A percentile compares a stretch with the other conserved stretches of the same genome.
Conservation (phyloP, 2,329 filamentous ascomycete genomes). For the Ciborinia camelliae region DNA sequence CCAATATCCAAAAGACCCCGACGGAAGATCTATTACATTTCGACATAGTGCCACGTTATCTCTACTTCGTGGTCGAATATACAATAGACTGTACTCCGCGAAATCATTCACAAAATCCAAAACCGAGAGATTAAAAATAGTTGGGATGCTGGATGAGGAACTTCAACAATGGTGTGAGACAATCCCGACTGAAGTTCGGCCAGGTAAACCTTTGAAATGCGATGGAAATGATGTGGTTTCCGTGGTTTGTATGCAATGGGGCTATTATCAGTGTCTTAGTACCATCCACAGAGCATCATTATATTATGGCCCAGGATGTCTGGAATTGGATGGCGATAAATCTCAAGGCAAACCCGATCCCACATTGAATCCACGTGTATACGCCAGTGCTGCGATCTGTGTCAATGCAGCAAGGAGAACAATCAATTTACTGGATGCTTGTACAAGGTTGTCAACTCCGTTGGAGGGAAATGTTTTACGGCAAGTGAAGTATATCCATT, state of each 20-base stretch:
- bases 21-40: slow-evolving; percentile 26
- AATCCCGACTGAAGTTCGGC: slow-evolving; percentile 31
- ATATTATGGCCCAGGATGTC: slow-evolving; percentile 23
- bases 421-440: slow-evolving; percentile 25
- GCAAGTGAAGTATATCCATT: neutral
- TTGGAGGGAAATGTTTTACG: slow-evolving; percentile 22
- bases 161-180: slow-evolving; percentile 29
- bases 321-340: slow-evolving; percentile 14
- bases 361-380: slow-evolving; percentile 25
- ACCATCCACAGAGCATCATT: slow-evolving; percentile 27
- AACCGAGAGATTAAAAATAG: slow-evolving; percentile 25
- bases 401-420: slow-evolving; percentile 27
- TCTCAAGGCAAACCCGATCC: slow-evolving; percentile 16
- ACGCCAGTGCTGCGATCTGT: slow-evolving; percentile 27
- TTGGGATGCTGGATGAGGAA: slow-evolving; percentile 29
- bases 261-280: slow-evolving; percentile 29
- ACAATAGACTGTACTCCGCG: slow-evolving; percentile 30
- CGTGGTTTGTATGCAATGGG: slow-evolving; percentile 30
- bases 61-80: slow-evolving; percentile 29
- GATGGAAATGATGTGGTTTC: slow-evolving; percentile 24
- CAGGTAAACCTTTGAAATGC: slow-evolving; percentile 27
- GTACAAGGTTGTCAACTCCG: slow-evolving; percentile 22
- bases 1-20: slow-evolving; percentile 17
- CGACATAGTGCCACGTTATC: slow-evolving; percentile 23
- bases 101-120: slow-evolving; percentile 29